phyloP scores from a whole-genome alignment of 164 flowering plant genomes.

The Nelumbo lutea region DNA sequence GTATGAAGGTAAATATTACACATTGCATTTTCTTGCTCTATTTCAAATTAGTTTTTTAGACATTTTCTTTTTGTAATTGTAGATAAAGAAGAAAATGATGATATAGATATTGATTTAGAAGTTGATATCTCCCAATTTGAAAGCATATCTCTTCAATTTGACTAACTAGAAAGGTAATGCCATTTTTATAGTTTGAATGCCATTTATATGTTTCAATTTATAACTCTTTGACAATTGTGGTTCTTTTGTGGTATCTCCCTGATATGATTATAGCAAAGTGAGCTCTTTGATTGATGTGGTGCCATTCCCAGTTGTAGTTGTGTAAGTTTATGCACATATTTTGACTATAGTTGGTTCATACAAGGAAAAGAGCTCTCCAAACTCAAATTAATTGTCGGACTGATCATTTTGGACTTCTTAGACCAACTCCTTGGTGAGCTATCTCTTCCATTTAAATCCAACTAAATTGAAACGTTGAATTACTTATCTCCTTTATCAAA shows the following conservation, averaged over 20 bases:
- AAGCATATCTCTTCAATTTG: too few relatives aligned
- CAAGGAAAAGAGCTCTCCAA: conserved; percentile 23
- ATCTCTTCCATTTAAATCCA: not conserved
- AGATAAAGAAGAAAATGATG: too few relatives aligned
- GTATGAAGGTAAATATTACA: too few relatives aligned
- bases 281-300: conserved; percentile 46
- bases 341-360: conserved; percentile 61
- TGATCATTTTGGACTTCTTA: conserved; percentile 61
- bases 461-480: not conserved
- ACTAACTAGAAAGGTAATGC: too few relatives aligned
- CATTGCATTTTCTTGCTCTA: too few relatives aligned
- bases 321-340: conserved; percentile 55
- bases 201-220: too few relatives aligned
- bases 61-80: too few relatives aligned
- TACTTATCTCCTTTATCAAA: not conserved
- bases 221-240: too few relatives aligned
- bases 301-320: conserved; percentile 37
- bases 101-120: too few relatives aligned
- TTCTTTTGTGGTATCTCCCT: conserved; percentile 57
- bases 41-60: too few relatives aligned
- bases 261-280: conserved; percentile 21
- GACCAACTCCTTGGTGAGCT: conserved; percentile 56
- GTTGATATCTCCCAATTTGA: too few relatives aligned
- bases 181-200: too few relatives aligned
- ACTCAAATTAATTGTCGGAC: conserved; percentile 55